phyloP scores from a whole-genome alignment of 116 monocot genomes.

The Iris pallida region DNA sequence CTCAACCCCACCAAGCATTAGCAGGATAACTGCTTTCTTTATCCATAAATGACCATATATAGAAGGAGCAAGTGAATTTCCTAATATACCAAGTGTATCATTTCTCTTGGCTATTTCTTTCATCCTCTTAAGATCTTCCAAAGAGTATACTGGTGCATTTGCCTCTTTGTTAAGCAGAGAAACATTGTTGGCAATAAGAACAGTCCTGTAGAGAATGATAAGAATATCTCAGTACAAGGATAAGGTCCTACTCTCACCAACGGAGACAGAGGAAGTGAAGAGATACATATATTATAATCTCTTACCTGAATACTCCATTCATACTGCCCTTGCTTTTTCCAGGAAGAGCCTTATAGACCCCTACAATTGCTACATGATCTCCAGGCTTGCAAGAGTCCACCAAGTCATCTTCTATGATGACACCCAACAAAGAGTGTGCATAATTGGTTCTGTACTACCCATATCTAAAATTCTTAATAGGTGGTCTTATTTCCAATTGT shows the following conservation, averaged over 20 bases:
- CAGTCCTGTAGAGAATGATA: constrained; percentile 47
- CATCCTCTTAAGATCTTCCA: constrained; percentile 72
- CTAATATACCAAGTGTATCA: constrained; percentile 80
- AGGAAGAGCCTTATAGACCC: constrained; percentile 87
- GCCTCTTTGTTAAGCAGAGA: constrained; percentile 92
- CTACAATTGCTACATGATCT: constrained; percentile 85
- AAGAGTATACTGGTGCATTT: constrained; percentile 73
- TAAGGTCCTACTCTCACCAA: too few species aligned
- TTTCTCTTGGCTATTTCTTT: constrained; percentile 79
- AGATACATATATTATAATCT: not conserved
- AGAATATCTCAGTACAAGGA: too few species aligned
- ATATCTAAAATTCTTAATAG: too few species aligned
- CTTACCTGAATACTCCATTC: constrained; percentile 85
- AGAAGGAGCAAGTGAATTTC: constrained; percentile 85
- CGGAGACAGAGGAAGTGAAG: too few species aligned
- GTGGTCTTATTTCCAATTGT: too few species aligned
- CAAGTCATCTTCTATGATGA: constrained; percentile 90
- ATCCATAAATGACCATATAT: constrained; percentile 97
- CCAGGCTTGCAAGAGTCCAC: constrained; percentile 98
- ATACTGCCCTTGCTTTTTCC: constrained; percentile 92
- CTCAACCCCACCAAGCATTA: constrained; percentile 95
- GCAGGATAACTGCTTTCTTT: constrained; percentile 86
- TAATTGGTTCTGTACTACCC: too few species aligned
- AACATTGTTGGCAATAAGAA: constrained; percentile 91
- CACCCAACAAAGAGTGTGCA: constrained; percentile 32